Evolutionary conservation across 306 rosid species (phyloP), one percentile per base, ranked within the genome.

Genomic region (Rubus parviflorus): DNA sequence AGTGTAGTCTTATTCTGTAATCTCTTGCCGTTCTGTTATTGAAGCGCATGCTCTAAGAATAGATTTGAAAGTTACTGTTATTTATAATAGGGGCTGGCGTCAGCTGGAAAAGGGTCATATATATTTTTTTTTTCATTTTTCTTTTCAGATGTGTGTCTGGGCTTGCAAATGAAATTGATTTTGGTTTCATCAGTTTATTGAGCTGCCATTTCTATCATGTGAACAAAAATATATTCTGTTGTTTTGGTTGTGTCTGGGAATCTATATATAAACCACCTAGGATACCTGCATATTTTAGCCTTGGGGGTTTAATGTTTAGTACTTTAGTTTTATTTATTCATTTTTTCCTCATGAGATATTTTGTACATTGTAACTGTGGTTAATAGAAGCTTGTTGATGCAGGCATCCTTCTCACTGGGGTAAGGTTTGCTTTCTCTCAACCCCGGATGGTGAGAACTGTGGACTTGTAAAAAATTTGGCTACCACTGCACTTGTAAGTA

Each of bases 371-470:
- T 68, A 57, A 70, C 22, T 51, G 65, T 74, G 74, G 77, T 79
- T 82, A 62, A 77, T 77, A 7, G 65, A 78, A 74, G 73, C 62
- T 85, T 88, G 10, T 74, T 70, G 70, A 46, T 88, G 85, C 93
- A 96, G 99, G 87, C 99, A 96, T 86, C 98, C 99, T 81, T 96
- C 99, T 64, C 99, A 92, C 78, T 96, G 98, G 99, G 99, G 99
- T 6, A 92, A 89, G 85, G 97, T 96, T 70, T 96, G 99, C 81
- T 92, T 91, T 80, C 90, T 96, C 63, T 92, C 98, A 60, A 96
- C 99, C 67, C 97, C 98, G 0, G 99, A 96, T 68, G 99, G 99
- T 76, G 99, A 96, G 89, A 96, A 96, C 82, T 96, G 99, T 83
- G 99, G 99, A 30, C 93, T 96, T 5, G 91, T 96, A n/a, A 96